Percentiles rank a stretch among this genome's conserved stretches.
Conservation (phyloP, 2,329 filamentous ascomycete genomes). For the Epicoccum nigrum region DNA sequence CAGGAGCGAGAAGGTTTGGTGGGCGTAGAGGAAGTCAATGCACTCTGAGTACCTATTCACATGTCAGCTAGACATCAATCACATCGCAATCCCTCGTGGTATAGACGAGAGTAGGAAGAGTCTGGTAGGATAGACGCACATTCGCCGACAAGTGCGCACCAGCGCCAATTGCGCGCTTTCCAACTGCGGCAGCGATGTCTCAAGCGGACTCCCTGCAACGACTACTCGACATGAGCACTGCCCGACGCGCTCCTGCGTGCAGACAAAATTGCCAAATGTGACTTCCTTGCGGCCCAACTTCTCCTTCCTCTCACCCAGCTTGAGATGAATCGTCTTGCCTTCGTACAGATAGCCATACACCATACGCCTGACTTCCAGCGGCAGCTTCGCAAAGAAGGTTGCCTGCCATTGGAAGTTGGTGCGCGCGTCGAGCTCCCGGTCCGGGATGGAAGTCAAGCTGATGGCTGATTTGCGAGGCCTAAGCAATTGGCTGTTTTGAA, state of each 20-base stretch:
- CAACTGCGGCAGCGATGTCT: conserved; percentile 6
- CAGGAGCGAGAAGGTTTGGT: conserved; percentile 42
- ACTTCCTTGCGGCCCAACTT: conserved; percentile 7
- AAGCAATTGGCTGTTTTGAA: conserved; percentile 22
- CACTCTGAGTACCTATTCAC: conserved; percentile 40
- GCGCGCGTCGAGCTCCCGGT: conserved; percentile 33
- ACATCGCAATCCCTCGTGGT: too few species aligned
- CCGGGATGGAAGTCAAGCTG: conserved; percentile 23
- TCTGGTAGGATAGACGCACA: conserved; percentile 23
- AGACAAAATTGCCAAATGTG: conserved; percentile 42
- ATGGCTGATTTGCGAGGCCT: conserved; percentile 32
- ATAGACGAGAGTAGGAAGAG: background rate
- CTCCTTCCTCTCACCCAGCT: conserved; percentile 33
- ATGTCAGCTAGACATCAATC: conserved; percentile 1
- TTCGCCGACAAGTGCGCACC: conserved; percentile 34
- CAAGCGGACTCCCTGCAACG: conserved; percentile 27
- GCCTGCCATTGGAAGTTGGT: conserved; percentile 38
- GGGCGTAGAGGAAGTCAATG: conserved; percentile 36
- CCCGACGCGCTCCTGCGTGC: conserved; percentile 22
- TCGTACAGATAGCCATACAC: conserved; percentile 43
- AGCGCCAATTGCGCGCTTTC: conserved; percentile 19
- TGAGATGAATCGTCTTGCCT: conserved; percentile 39
- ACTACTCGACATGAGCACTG: conserved; percentile 39
- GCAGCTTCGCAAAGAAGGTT: conserved; percentile 39
- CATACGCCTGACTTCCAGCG: conserved; percentile 38